Percentiles rank a stretch among this genome's conserved stretches.
Conservation (phyloP, 768 basidiomycete species). For the Trametes elegans region DNA sequence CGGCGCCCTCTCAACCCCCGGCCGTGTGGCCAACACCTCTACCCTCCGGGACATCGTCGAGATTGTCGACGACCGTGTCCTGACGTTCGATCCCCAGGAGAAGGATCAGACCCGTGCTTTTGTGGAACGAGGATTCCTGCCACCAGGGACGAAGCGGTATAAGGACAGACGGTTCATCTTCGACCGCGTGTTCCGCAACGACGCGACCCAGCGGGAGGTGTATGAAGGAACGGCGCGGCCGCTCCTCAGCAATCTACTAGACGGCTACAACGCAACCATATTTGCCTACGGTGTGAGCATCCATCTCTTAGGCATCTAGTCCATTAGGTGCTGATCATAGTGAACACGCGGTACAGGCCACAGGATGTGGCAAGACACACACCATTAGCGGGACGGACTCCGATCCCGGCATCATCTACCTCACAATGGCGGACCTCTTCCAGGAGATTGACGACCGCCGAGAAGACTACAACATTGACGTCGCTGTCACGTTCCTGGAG, state of each 20-base stretch:
- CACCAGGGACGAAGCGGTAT: conserved; percentile 88
- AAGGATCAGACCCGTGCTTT: conserved; percentile 78
- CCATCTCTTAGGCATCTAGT: neutral
- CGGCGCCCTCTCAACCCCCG: conserved; percentile 69
- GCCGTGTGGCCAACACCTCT: conserved; percentile 49
- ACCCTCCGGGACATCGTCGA: conserved; percentile 77
- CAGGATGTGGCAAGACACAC: conserved; percentile 99
- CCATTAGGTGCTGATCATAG: neutral
- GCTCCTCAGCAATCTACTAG: conserved; percentile 77
- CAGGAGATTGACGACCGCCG: conserved; percentile 84
- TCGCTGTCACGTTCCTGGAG: conserved; percentile 94
- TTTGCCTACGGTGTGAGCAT: conserved; percentile 94
- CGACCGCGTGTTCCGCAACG: conserved; percentile 85
- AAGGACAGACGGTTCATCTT: conserved; percentile 98
- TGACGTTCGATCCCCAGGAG: conserved; percentile 96
- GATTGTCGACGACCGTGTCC: conserved; percentile 89
- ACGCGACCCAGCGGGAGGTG: conserved; percentile 81
- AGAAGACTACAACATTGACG: conserved; percentile 83
- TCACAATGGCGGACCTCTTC: conserved; percentile 97
- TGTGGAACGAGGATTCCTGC: conserved; percentile 80
- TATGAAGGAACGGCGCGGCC: conserved; percentile 86
- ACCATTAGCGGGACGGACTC: conserved; percentile 91
- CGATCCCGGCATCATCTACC: conserved; percentile 93
- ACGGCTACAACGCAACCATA: conserved; percentile 96
- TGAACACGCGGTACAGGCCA: conserved; percentile 62